Evolutionary conservation across 495 filamentous ascomycete genomes (phyloP).

Genomic region (Immersiella caudata): DNA sequence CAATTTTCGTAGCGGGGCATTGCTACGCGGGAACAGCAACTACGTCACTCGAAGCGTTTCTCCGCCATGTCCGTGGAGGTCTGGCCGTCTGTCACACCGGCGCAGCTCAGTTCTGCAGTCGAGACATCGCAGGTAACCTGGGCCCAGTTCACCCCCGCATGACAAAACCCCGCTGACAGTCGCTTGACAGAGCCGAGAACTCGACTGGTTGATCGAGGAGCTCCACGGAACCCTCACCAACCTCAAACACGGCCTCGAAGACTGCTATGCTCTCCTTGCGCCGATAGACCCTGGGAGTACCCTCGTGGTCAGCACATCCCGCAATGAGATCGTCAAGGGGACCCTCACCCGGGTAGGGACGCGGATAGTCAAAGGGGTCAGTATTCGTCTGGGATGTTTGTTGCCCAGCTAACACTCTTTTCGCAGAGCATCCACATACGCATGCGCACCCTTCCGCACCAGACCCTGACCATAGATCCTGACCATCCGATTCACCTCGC

Average conservation of each 20-base stretch:
- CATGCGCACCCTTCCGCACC: constrained; percentile 53
- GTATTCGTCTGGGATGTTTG: constrained; percentile 33
- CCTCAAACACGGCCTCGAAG: constrained; percentile 81
- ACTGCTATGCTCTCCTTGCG: constrained; percentile 81
- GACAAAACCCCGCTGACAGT: constrained; percentile 25
- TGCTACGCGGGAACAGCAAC: background rate
- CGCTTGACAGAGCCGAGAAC: constrained; percentile 73
- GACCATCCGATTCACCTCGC: constrained; percentile 64
- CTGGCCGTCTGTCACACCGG: constrained; percentile 70
- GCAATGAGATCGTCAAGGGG: constrained; percentile 89
- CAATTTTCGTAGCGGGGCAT: constrained; percentile 16
- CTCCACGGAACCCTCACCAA: constrained; percentile 76
- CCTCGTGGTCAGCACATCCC: constrained; percentile 81
- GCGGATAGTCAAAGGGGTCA: constrained; percentile 73
- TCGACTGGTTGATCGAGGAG: constrained; percentile 82
- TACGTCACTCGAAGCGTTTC: too few relatives aligned
- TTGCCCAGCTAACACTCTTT: background rate
- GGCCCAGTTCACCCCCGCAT: constrained; percentile 14
- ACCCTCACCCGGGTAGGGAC: constrained; percentile 82
- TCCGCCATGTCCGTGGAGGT: constrained; percentile 72
- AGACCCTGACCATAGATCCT: constrained; percentile 52
- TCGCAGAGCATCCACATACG: constrained; percentile 51
- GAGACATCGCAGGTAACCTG: constrained; percentile 69
- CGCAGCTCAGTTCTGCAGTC: constrained; percentile 66
- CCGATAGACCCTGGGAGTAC: constrained; percentile 83